A percentile compares a stretch with the other conserved stretches of the same genome.
Conservation (phyloP, 1,139 yeast genomes). For the Kodamaea fungicola region DNA sequence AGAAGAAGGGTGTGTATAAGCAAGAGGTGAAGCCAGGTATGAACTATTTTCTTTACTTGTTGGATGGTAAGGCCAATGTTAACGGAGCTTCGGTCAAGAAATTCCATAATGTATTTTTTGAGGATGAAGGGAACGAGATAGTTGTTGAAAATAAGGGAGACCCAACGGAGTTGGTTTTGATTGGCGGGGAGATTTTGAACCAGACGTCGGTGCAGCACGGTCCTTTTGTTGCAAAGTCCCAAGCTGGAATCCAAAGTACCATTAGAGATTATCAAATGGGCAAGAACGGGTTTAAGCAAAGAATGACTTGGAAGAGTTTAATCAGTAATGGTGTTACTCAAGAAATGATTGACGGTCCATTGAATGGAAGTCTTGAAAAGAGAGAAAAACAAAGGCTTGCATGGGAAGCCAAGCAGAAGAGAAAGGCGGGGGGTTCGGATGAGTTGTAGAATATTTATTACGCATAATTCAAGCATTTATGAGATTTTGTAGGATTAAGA, state of each 20-base stretch:
- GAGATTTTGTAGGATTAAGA: too few species aligned
- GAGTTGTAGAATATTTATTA: too few species aligned
- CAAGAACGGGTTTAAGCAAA: conserved; percentile 70
- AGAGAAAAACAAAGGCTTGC: conserved; percentile 29
- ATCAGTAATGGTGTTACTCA: conserved; percentile 60
- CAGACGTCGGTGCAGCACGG: conserved; percentile 86
- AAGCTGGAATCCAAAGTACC: conserved; percentile 41
- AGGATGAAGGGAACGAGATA: conserved; percentile 58
- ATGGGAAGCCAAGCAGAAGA: conserved; percentile 10
- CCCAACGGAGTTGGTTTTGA: conserved; percentile 44
- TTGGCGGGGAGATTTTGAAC: conserved; percentile 74
- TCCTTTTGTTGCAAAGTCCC: conserved; percentile 55
- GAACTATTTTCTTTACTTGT: conserved; percentile 70
- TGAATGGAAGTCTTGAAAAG: conserved; percentile 32
- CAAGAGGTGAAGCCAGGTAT: conserved; percentile 62
- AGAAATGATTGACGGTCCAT: conserved; percentile 40
- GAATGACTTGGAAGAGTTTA: conserved; percentile 64
- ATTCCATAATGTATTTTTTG: conserved; percentile 58
- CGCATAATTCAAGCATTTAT: too few species aligned
- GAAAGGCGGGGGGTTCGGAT: not conserved
- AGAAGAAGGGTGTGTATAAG: conserved; percentile 64
- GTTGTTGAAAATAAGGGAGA: conserved; percentile 47
- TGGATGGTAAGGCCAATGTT: conserved; percentile 54
- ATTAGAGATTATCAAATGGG: conserved; percentile 67
- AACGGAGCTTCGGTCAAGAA: conserved; percentile 40